phyloP scores from a whole-genome alignment of 148 eudicot genomes.

The Vaccinium darrowii region DNA sequence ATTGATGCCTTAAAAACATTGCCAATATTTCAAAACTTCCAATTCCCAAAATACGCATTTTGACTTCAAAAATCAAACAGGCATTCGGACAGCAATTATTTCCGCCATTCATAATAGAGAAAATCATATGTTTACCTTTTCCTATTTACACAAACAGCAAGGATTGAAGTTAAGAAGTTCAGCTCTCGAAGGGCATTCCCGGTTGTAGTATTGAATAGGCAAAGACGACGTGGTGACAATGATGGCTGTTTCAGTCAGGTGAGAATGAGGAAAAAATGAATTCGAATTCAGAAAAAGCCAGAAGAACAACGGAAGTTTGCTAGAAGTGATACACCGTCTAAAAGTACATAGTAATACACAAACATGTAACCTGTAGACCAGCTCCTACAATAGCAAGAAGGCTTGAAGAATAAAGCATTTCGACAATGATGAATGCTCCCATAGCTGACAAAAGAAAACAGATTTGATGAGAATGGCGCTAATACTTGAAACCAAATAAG shows the following conservation, averaged over 20 bases:
- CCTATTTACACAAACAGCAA: slow-evolving; percentile 73
- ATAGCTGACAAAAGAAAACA: slow-evolving; percentile 36
- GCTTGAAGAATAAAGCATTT: slow-evolving; percentile 86
- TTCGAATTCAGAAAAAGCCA: background rate
- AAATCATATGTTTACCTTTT: slow-evolving; percentile 49
- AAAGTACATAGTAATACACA: background rate
- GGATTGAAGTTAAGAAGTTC: slow-evolving; percentile 84
- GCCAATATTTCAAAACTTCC: background rate
- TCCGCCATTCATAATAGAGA: background rate
- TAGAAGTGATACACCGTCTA: background rate
- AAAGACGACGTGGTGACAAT: slow-evolving; percentile 89
- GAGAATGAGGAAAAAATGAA: slow-evolving; percentile 6
- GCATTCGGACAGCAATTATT: background rate
- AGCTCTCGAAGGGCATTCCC: slow-evolving; percentile 69
- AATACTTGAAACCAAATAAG: background rate
- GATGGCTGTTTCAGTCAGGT: slow-evolving; percentile 59
- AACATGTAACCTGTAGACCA: slow-evolving; percentile 80
- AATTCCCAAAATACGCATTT: background rate
- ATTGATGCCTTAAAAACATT: background rate
- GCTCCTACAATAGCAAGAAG: slow-evolving; percentile 97
- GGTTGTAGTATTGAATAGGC: slow-evolving; percentile 71
- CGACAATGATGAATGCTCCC: slow-evolving; percentile 85
- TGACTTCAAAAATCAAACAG: background rate
- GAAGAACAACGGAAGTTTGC: background rate
- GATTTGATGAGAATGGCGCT: background rate